Base-by-base conservation (phyloP, 345 rosid genomes). In the Lepidium didymum region DNA sequence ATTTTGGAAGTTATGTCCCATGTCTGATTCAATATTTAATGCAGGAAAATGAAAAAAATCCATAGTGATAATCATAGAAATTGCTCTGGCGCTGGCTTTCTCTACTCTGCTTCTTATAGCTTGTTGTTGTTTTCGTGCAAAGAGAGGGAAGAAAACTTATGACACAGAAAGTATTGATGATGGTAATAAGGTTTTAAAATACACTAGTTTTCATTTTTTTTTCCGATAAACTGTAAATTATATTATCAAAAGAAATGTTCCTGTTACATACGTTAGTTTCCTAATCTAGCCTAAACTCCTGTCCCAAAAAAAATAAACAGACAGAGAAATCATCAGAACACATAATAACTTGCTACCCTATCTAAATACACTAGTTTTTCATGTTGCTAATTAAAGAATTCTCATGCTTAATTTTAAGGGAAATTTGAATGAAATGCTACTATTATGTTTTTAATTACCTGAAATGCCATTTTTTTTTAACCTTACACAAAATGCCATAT, bases 31-130 rank as follows among this genome's bases (percentile, higher is more conserved):
- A 33, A 11, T 8, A 54, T 10, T 18, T 37, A 15, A 78, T 23
- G 70, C 77, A 76, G 84, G 75, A 11, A 52, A 64, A 52, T 38
- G 72, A 10, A 50, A 29, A n/a, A 19, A 14, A 10, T 15, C 70
- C 43, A 40, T 46, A 5, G 38, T 54, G 31, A 38, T 34, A 29
- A 78, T 77, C 14, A 15, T 79, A 0, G 78, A 82, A 12, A 69
- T 75, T 56, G 78, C 50, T 27, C 78, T 50, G 58, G 64, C 73
- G 10, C 10, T 72, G 50, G 37, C 44, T 37, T 60, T 63, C 7
- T n/a, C 43, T 52, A 9, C 23, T 10, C 18, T 54, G 37, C 58
- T 83, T 40, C 61, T 70, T 6, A 4, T 49, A 12, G 15, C 45
- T 15, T 72, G 67, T 52, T 52, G 3, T 15, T 16, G 40, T 18